Evolutionary conservation across 371 early-diverging fungal species (phyloP).

Genomic region (Smittium culicis): DNA sequence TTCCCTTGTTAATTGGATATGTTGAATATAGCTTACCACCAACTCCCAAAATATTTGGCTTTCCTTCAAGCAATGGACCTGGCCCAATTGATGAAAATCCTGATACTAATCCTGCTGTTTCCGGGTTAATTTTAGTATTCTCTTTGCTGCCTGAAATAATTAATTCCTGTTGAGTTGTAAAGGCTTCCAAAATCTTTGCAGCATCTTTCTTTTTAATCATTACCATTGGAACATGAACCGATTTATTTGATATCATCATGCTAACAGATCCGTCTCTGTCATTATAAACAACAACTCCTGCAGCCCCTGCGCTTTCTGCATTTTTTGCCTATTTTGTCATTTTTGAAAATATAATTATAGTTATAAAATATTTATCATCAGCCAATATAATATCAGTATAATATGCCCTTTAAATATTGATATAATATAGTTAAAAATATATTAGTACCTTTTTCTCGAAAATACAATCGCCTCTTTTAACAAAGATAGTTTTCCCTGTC

Average conservation of each 20-base stretch:
- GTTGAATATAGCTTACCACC: conserved; percentile 62
- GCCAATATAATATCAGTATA: neutral
- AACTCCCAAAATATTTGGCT: conserved; percentile 52
- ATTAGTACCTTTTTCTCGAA: conserved; percentile 36
- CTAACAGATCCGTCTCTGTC: conserved; percentile 18
- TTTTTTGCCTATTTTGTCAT: conserved; percentile 20
- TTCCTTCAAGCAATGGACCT: conserved; percentile 48
- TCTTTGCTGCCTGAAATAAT: conserved; percentile 17
- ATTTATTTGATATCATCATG: conserved; percentile 17
- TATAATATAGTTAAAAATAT: too few species aligned
- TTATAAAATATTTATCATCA: neutral
- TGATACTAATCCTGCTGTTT: conserved; percentile 38
- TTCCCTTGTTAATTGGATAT: conserved; percentile 35
- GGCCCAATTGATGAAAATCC: conserved; percentile 52
- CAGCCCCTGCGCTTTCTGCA: conserved; percentile 33
- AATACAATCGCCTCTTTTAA: conserved; percentile 43
- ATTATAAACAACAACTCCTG: conserved; percentile 31
- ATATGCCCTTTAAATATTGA: neutral
- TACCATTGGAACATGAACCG: conserved; percentile 26
- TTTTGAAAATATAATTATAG: neutral
- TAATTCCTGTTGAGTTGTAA: conserved; percentile 12
- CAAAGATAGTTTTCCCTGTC: conserved; percentile 28
- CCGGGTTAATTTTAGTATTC: conserved; percentile 24
- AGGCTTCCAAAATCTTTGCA: conserved; percentile 15
- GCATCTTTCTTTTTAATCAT: conserved; percentile 25